Conservation (phyloP, 1,284 basidiomycete species). For the Naganishia sp. region DNA sequence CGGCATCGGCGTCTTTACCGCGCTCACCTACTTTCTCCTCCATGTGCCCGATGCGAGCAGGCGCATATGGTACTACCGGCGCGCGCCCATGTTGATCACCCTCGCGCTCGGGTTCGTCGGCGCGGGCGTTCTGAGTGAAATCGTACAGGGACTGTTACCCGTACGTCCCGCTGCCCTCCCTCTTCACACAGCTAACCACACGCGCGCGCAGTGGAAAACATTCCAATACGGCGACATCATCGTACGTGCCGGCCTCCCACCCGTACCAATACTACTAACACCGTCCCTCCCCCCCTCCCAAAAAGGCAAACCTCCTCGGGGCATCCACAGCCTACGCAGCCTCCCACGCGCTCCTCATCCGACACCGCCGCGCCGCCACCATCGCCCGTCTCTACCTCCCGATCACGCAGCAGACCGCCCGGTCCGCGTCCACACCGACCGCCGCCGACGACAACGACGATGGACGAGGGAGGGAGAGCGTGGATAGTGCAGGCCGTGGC, state of each 20-base stretch:
- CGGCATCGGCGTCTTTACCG: constrained; percentile 41
- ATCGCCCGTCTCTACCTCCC: constrained; percentile 51
- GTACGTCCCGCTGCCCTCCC: constrained; percentile 38
- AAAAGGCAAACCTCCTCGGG: constrained; percentile 49
- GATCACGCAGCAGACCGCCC: constrained; percentile 31
- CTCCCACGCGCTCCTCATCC: constrained; percentile 43
- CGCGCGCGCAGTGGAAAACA: constrained; percentile 43
- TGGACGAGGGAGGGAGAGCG: background rate
- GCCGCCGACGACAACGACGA: background rate
- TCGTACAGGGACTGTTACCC: constrained; percentile 50
- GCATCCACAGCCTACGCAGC: constrained; percentile 47
- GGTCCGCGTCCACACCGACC: background rate
- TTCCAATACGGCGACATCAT: constrained; percentile 35
- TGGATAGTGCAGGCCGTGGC: background rate
- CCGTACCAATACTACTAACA: too few species aligned
- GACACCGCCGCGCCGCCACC: constrained; percentile 41
- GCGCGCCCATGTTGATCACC: constrained; percentile 49
- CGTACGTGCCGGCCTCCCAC: background rate
- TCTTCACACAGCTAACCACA: background rate
- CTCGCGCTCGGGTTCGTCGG: constrained; percentile 46
- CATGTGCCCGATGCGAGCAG: constrained; percentile 48
- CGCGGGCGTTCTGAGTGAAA: constrained; percentile 50
- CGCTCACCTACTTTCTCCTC: constrained; percentile 49
- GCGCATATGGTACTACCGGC: constrained; percentile 52
- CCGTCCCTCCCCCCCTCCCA: constrained; percentile 8